These are phyloP conservation scores for Aphanomyces cochlioides DNA, from an alignment of 352 stramenopile genomes.

Conservation along the genomic window DNA sequence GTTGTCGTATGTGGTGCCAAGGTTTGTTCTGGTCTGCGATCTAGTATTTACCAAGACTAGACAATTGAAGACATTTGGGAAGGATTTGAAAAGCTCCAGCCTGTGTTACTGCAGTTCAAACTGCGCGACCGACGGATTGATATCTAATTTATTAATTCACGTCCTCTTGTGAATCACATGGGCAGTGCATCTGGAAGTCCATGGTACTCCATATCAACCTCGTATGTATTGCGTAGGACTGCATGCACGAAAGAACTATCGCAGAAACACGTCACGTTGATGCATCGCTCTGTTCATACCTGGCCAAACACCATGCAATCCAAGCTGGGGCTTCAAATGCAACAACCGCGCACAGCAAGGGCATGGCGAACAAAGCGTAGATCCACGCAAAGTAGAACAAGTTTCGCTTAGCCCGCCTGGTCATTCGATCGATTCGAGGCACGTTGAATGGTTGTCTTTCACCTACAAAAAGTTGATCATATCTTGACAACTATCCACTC, in stretches of 20 bases:
- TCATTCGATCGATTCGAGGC: neutral
- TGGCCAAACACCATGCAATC: neutral
- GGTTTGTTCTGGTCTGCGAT: slow-evolving; percentile 30
- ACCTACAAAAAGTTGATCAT: neutral
- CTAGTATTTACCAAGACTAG: neutral
- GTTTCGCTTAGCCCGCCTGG: neutral
- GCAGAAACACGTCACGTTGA: neutral
- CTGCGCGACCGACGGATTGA: neutral
- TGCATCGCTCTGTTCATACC: neutral
- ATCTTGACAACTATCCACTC: neutral
- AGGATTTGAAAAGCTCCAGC: slow-evolving; percentile 22
- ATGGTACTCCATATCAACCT: neutral
- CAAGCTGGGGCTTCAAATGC: neutral
- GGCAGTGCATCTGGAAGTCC: neutral
- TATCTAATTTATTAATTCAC: slow-evolving; percentile 1
- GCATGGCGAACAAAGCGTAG: neutral
- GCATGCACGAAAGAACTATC: neutral
- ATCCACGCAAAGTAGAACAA: neutral
- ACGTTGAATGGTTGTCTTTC: neutral
- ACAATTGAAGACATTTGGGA: slow-evolving; percentile 11
- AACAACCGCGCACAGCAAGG: neutral
- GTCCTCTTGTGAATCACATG: neutral
- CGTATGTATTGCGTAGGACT: neutral
- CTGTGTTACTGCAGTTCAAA: slow-evolving; percentile 4
- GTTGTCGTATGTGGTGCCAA: slow-evolving; percentile 94